These are phyloP conservation scores for Chlorella vulgaris DNA, from an alignment of 139 green algal species.

Conservation along the genomic window DNA sequence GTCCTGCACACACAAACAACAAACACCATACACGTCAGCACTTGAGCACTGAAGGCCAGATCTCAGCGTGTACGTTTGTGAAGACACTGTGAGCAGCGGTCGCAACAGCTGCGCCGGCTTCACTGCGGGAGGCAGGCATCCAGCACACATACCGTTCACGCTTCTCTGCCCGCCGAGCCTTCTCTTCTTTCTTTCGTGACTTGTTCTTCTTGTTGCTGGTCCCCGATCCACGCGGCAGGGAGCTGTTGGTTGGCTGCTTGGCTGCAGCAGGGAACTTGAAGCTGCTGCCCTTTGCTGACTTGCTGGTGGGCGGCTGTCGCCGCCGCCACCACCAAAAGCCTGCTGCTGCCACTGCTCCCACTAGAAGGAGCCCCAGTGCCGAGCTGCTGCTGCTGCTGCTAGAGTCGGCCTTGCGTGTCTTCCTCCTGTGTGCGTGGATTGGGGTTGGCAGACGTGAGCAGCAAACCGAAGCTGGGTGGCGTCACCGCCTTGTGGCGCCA, in stretches of 20 bases:
- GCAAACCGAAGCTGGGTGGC: too few relatives aligned
- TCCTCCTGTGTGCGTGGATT: neutral
- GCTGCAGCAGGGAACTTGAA: constrained; percentile 24
- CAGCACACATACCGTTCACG: constrained; percentile 17
- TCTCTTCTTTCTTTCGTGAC: constrained; percentile 11
- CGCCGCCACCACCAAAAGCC: constrained; percentile 25
- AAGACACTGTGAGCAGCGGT: too few relatives aligned
- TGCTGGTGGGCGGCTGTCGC: neutral
- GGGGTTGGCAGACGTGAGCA: neutral
- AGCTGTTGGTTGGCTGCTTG: neutral
- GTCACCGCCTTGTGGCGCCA: too few relatives aligned
- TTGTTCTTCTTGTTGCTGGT: constrained; percentile 36
- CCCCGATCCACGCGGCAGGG: neutral
- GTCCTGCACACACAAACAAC: neutral
- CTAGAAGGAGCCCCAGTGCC: constrained; percentile 7
- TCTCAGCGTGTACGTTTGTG: too few relatives aligned
- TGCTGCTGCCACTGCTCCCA: neutral
- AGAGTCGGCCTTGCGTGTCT: neutral
- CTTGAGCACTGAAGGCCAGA: neutral
- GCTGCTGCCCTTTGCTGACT: neutral
- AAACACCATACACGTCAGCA: neutral
- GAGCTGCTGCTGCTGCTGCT: constrained; percentile 4
- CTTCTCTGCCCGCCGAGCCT: constrained; percentile 28
- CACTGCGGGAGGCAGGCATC: too few relatives aligned
- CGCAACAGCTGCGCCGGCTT: too few relatives aligned